Percentiles rank a stretch among this genome's conserved stretches.
phyloP scores from a whole-genome alignment of 306 rosid genomes.

The Luffa acutangula region DNA sequence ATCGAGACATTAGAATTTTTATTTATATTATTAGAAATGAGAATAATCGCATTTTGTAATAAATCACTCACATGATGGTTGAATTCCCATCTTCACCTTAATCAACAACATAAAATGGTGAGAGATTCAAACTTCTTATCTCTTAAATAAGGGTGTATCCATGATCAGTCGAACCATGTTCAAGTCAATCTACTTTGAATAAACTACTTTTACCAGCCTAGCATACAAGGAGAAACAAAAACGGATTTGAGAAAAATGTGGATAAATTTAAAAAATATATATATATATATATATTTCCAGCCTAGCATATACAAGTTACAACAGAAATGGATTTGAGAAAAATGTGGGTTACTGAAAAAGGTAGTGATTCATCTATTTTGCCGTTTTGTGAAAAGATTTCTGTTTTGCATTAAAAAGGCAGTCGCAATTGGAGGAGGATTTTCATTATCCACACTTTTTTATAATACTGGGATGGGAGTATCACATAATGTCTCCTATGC shows the following conservation, averaged over 20 bases:
- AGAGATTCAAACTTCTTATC: no score
- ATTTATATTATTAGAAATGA: no score
- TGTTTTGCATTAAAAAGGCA: background rate
- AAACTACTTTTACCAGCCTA: background rate
- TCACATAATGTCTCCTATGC: background rate
- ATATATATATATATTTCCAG: background rate
- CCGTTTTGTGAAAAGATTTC: background rate
- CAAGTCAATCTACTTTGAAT: no score
- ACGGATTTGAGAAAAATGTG: background rate
- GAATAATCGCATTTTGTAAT: no score
- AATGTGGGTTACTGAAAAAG: background rate
- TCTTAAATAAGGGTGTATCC: no score
- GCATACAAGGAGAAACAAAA: background rate
- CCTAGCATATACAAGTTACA: background rate
- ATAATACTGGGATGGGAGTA: background rate
- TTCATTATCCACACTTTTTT: background rate
- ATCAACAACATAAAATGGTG: no score
- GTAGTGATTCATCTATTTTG: background rate
- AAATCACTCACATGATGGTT: no score
- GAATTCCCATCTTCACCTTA: no score
- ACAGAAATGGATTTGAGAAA: background rate
- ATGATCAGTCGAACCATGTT: no score
- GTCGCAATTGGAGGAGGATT: background rate
- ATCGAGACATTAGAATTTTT: no score
- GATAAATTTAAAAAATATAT: background rate